Base-by-base conservation (phyloP, 2,329 filamentous ascomycete genomes). In the Colletotrichum simmondsii region DNA sequence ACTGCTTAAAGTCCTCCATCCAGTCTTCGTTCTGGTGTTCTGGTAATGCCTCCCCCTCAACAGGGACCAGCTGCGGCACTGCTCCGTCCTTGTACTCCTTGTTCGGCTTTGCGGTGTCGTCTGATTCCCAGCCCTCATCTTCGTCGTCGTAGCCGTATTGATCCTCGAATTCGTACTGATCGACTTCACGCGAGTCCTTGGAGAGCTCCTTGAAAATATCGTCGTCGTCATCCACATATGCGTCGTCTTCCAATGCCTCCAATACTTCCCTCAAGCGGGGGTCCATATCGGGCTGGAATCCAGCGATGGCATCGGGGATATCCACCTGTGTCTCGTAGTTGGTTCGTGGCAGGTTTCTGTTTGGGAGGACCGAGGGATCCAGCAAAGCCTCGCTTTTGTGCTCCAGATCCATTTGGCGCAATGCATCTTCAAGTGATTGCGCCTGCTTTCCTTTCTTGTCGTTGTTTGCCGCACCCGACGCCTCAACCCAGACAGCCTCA, bases 281-380 rank as follows among this genome's bases (percentile, higher is more conserved):
- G 79, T 99, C 97, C 97, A 99, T 98, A 80, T 98, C 95, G 7
- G 97, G 97, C 83, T 99, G 93, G 82, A 99, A 98, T 0, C 97
- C 97, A 3, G 94, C 93, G 78, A 99, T 94, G 8, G 91, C 92
- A 83, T 99, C 97, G 1, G 97, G 97, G 1, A 98, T 86, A 78
- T 98, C 91, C 83, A 99, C 97, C 84, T 98, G 95, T 67, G 95
- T 93, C 82, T 98, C 94, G 80, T 98, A 98, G 58, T 93, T 95
- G 37, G 90, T 85, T 78, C 92, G 91, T 68, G 91, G 90, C 58
- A 95, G 87, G 80, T 94, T 96, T 79, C 95, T 95, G 10, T 93
- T 95, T 0, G 94, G 93, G 32, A 96, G 85, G 16, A 96, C 89
- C 26, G 94, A 92, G 46, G 93, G 90, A 61, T 94, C 94, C 49